phyloP scores from a whole-genome alignment of 305 asterid genomes.

The Andrographis paniculata region DNA sequence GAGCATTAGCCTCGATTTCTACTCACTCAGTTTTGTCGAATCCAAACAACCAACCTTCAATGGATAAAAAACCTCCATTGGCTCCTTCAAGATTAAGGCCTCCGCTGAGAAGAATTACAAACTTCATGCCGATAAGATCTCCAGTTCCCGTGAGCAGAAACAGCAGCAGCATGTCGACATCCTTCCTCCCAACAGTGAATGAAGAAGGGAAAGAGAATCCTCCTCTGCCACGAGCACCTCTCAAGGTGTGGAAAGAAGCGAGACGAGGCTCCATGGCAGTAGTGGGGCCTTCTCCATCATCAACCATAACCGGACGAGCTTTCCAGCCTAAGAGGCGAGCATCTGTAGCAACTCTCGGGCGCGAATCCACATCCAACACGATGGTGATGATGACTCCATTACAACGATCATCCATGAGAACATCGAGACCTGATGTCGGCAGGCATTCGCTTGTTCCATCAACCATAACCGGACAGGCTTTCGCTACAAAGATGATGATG shows the following conservation, averaged over 20 bases:
- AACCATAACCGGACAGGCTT: no score
- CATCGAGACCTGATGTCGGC: constrained; percentile 32
- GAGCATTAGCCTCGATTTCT: constrained; percentile 54
- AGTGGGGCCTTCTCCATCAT: constrained; percentile 39
- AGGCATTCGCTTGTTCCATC: constrained; percentile 55
- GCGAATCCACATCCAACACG: constrained; percentile 31
- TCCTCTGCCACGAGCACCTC: constrained; percentile 20
- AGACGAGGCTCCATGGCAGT: constrained; percentile 66
- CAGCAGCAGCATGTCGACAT: no score
- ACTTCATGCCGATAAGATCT: constrained; percentile 42
- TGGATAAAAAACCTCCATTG: constrained; percentile 69
- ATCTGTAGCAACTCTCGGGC: constrained; percentile 46
- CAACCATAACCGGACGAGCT: constrained; percentile 29
- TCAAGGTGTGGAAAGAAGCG: no score
- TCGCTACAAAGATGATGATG: no score
- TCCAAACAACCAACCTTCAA: constrained; percentile 31
- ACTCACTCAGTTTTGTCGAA: constrained; percentile 31
- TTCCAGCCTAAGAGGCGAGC: constrained; percentile 60
- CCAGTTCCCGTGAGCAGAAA: constrained; percentile 34
- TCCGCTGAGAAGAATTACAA: constrained; percentile 66
- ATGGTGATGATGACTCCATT: constrained; percentile 29
- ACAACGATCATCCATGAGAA: constrained; percentile 22
- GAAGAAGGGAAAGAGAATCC: constrained; percentile 48
- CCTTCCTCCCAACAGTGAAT: constrained; percentile 43
- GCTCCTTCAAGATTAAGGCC: constrained; percentile 58